These are phyloP conservation scores for Sporothrix sp. DNA, from an alignment of 2,329 filamentous ascomycete genomes.

Conservation along the genomic window DNA sequence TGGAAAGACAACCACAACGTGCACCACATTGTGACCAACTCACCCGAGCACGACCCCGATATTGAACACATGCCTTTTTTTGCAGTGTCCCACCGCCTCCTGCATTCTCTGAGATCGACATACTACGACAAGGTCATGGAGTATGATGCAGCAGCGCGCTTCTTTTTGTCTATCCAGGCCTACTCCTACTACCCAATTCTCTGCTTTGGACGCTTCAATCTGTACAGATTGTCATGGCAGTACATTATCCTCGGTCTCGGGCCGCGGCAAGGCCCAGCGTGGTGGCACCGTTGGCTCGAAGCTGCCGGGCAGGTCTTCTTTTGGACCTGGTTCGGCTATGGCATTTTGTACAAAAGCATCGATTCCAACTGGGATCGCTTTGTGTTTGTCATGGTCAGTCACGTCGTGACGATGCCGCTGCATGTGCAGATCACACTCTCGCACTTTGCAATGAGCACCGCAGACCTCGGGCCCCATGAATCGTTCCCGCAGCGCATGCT, in stretches of 20 bases:
- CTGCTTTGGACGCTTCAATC: constrained; percentile 74
- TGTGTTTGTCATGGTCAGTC: constrained; percentile 67
- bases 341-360: constrained; percentile 63
- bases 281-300: constrained; percentile 80
- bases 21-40: constrained; percentile 93
- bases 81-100: constrained; percentile 72
- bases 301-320: constrained; percentile 67
- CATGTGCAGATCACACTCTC: constrained; percentile 87
- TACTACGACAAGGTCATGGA: constrained; percentile 76
- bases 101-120: constrained; percentile 62
- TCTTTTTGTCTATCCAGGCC: constrained; percentile 63
- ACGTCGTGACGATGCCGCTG: constrained; percentile 69
- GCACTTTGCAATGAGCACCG: constrained; percentile 88
- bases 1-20: constrained; percentile 97
- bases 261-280: constrained; percentile 63
- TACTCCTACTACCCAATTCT: constrained; percentile 79
- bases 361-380: constrained; percentile 61
- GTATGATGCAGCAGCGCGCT: constrained; percentile 64
- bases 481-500: constrained; percentile 88
- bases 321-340: constrained; percentile 80
- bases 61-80: constrained; percentile 89
- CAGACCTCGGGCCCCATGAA: constrained; percentile 72
- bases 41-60: constrained; percentile 89
- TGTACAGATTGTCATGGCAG: constrained; percentile 73
- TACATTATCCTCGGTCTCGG: constrained; percentile 62